Evolutionary conservation across 306 rosid genomes (phyloP), one percentile per base, ranked within the genome.

Genomic region (Fragaria nilgerrensis): DNA sequence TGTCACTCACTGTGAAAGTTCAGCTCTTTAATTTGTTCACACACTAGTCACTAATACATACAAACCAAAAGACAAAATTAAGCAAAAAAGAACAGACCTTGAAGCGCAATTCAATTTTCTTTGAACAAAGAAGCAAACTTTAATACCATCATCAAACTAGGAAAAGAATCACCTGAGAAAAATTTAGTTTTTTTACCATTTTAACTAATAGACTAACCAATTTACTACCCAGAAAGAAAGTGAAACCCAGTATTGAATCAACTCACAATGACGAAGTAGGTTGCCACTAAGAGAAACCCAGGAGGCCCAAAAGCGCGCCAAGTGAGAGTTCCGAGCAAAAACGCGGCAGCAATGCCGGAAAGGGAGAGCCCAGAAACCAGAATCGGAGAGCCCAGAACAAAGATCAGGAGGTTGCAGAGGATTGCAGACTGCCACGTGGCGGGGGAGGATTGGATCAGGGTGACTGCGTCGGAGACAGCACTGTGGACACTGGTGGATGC

Each of bases 221-320:
- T 11, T 61, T 41, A 22, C 58, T 55, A 44, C 44, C 74, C 59
- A 75, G 34, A 43, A 52, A 0, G 19, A n/a, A n/a, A 77, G 16
- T 0, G 0, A 69, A 29, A 59, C 3, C 27, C 78, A 55, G 32
- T 14, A 69, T 11, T 1, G 9, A 66, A 27, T 50, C 13, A 6
- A 62, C 86, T 82, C 73, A 88, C 90, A 77, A 96, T 80, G 81
- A 96, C 36, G 79, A 96, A 96, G 86, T 92, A 96, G 44, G 85
- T 73, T 44, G 99, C 99, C 59, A 96, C 99, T 64, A 92, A 92
- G 58, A 92, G 91, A 84, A 96, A 96, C 55, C 97, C 99, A 72
- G 90, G 50, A 19, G 90, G 71, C 6, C 97, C 98, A 88, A 92
- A 96, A 61, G 98, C 97, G 62, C 99, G 99, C 98, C 99, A 96